A percentile compares a stretch with the other conserved stretches of the same genome.
Conservation (phyloP, 2,329 filamentous ascomycete genomes). For the Colletotrichum destructivum region DNA sequence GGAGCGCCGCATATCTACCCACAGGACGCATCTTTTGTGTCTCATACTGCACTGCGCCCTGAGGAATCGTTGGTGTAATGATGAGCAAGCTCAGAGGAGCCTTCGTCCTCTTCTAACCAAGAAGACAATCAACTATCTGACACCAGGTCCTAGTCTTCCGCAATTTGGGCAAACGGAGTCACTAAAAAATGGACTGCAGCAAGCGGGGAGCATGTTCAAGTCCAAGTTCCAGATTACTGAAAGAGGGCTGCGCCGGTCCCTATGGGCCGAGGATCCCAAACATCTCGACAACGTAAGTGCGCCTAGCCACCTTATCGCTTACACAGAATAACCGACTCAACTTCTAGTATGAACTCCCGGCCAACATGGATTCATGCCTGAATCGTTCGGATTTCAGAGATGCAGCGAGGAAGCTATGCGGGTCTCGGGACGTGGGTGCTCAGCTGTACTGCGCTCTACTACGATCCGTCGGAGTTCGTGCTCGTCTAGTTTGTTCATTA, state of each 20-base stretch:
- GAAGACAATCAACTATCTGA: slow-evolving; percentile 77
- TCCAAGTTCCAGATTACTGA: slow-evolving; percentile 80
- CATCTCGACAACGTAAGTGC: slow-evolving; percentile 70
- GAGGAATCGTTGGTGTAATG: slow-evolving; percentile 93
- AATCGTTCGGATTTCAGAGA: slow-evolving; percentile 81
- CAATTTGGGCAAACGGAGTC: slow-evolving; percentile 85
- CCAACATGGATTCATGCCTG: slow-evolving; percentile 76
- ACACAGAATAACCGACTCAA: slow-evolving; percentile 43
- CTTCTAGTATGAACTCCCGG: slow-evolving; percentile 68
- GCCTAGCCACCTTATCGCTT: background rate
- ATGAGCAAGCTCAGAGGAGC: slow-evolving; percentile 75
- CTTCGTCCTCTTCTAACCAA: slow-evolving; percentile 76
- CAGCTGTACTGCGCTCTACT: slow-evolving; percentile 93
- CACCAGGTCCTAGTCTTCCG: slow-evolving; percentile 75
- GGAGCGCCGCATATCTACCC: slow-evolving; percentile 77
- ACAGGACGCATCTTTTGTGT: slow-evolving; percentile 89
- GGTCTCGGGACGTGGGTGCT: slow-evolving; percentile 90
- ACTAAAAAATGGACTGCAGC: slow-evolving; percentile 83
- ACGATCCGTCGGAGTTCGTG: slow-evolving; percentile 84
- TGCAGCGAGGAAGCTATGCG: slow-evolving; percentile 78
- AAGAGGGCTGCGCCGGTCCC: slow-evolving; percentile 76
- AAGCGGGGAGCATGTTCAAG: slow-evolving; percentile 77
- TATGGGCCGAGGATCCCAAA: slow-evolving; percentile 81
- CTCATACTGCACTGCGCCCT: slow-evolving; percentile 82
- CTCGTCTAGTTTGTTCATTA: slow-evolving; percentile 90